phyloP scores from a whole-genome alignment of 108 stramenopile genomes.

The Cylindrotheca closterium region DNA sequence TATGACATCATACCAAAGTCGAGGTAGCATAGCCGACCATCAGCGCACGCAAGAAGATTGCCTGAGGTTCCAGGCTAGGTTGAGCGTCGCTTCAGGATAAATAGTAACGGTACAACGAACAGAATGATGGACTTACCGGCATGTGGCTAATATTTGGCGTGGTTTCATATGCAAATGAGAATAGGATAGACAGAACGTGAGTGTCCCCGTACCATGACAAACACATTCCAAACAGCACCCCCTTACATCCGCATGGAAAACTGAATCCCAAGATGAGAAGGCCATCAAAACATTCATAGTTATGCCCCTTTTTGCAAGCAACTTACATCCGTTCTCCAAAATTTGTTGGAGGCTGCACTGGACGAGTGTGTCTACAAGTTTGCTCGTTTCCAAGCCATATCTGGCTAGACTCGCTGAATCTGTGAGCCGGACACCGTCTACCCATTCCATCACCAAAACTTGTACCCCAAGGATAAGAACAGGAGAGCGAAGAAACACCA shows the following conservation, averaged over 20 bases:
- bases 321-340: slow-evolving; percentile 80
- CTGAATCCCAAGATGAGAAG: background rate
- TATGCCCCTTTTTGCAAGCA: no score
- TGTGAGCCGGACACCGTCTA: slow-evolving; percentile 86
- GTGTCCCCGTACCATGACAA: no score
- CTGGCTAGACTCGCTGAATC: slow-evolving; percentile 66
- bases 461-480: no score
- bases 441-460: slow-evolving; percentile 97
- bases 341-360: slow-evolving; percentile 93
- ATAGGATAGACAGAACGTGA: no score
- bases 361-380: slow-evolving; percentile 91
- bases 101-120: no score
- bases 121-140: no score
- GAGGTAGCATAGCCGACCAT: slow-evolving; percentile 88
- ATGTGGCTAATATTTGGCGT: no score
- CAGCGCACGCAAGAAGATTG: slow-evolving; percentile 78
- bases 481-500: no score
- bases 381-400: slow-evolving; percentile 69
- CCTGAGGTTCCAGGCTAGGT: slow-evolving; percentile 58
- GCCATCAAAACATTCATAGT: slow-evolving; percentile 47
- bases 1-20: slow-evolving; percentile 98
- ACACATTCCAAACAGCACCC: no score
- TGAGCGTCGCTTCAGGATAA: background rate
- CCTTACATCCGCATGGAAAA: no score
- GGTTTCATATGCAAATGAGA: no score